Base-by-base conservation (phyloP, 2,329 filamentous ascomycete genomes). In the Corniculantispora saksenae region DNA sequence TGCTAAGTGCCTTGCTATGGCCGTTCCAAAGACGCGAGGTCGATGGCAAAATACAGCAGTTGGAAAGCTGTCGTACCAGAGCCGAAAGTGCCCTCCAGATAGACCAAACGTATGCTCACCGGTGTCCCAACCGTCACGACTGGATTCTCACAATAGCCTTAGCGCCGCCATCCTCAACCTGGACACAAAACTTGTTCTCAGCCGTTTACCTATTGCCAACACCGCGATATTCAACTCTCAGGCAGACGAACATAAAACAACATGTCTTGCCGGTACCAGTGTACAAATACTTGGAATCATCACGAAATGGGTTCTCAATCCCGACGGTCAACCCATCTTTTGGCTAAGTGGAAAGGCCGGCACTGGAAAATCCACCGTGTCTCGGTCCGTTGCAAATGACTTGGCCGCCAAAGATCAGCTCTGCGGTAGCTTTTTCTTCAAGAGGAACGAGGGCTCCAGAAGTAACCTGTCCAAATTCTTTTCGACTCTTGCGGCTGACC, bases 271-370 rank as follows among this genome's bases (percentile, higher is more conserved):
- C 29, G 64, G 66, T 10, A 78, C 75, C 8, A 67, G 71, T 65
- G 51, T 65, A 3, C 67, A 73, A 0, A 66, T 78, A 13, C 67
- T 75, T 0, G 23, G 19, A 0, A 21, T 73, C 8, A 72, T 79
- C 35, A 19, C 21, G 10, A 19, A 55, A 4, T 78, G 73, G 75
- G 68, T 65, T 4, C 65, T 68, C 1, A 58, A 70, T 23, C 65
- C 60, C 3, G 35, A 68, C 2, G 66, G 53, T 23, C 65, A 73
- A 25, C 51, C 66, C 38, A 70, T 77, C 1, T 75, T 75, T 51
- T 77, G 72, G 75, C 69, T 79, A 1, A 72, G 73, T 13, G 75
- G 75, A 12, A 74, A 75, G 68, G 75, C 75, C 17, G 75, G 75
- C 9, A 77, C 73, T 1, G 75, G 75, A 13, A 78, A 78, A 55